Percentiles rank a stretch among this genome's conserved stretches.
Evolutionary conservation across 2,329 filamentous ascomycete species (phyloP).

Genomic region (Fusarium sp.): DNA sequence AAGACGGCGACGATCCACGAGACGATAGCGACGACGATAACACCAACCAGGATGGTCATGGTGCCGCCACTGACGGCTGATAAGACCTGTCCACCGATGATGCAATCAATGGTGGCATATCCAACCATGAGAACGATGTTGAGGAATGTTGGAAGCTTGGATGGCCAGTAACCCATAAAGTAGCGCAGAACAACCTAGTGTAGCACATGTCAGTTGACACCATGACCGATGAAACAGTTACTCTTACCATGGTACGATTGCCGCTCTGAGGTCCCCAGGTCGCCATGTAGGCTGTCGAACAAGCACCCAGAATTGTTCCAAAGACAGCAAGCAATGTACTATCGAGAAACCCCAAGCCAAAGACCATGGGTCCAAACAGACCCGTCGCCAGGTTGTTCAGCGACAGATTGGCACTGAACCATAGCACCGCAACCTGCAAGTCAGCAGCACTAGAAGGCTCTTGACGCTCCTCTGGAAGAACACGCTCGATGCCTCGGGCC

Average conservation of each 20-base stretch:
- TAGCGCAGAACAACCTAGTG: slow-evolving; percentile 70
- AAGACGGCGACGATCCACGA: slow-evolving; percentile 75
- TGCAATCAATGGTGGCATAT: slow-evolving; percentile 80
- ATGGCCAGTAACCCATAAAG: slow-evolving; percentile 73
- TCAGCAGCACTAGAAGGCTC: slow-evolving; percentile 45
- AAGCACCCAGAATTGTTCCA: slow-evolving; percentile 76
- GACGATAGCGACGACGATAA: slow-evolving; percentile 78
- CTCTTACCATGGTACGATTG: slow-evolving; percentile 73
- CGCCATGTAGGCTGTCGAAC: slow-evolving; percentile 79
- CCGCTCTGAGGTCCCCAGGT: slow-evolving; percentile 79
- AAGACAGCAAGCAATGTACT: slow-evolving; percentile 76
- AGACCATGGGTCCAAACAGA: slow-evolving; percentile 72
- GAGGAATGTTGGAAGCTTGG: slow-evolving; percentile 44
- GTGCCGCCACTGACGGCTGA: slow-evolving; percentile 71
- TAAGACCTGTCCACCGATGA: slow-evolving; percentile 81
- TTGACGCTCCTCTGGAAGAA: slow-evolving; percentile 48
- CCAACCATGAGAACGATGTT: slow-evolving; percentile 72
- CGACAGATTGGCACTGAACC: slow-evolving; percentile 56
- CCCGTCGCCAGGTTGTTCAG: slow-evolving; percentile 69
- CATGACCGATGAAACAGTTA: too few relatives aligned
- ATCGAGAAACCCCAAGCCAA: slow-evolving; percentile 76
- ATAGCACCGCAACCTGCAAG: slow-evolving; percentile 51
- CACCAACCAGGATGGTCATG: slow-evolving; percentile 77
- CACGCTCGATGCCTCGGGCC: slow-evolving; percentile 51
- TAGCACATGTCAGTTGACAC: neutral